Conservation (phyloP, 2,329 filamentous ascomycete species). For the Boeremia lycopersici region DNA sequence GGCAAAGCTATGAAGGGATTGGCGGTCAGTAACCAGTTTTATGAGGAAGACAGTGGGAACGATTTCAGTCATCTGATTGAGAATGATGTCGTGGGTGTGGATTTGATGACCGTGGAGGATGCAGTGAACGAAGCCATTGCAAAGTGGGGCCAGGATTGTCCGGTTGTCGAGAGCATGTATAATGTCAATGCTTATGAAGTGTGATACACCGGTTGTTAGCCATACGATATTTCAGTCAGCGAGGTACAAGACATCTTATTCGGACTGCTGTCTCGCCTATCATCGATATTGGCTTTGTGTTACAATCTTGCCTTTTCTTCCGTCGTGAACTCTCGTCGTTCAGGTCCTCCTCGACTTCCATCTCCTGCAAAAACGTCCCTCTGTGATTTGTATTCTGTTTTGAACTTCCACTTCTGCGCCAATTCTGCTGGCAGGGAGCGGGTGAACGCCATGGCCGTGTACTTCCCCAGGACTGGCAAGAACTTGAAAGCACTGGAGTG, state of each 20-base stretch:
- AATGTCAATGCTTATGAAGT: constrained; percentile 36
- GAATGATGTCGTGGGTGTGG: constrained; percentile 40
- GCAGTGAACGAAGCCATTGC: constrained; percentile 35
- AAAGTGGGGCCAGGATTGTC: constrained; percentile 28
- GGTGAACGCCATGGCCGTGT: neutral
- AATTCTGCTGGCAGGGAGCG: neutral
- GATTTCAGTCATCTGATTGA: constrained; percentile 35
- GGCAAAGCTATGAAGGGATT: constrained; percentile 40
- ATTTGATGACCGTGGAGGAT: constrained; percentile 32
- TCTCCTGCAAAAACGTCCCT: neutral
- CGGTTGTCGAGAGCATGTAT: constrained; percentile 37
- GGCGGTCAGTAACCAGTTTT: constrained; percentile 41
- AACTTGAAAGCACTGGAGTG: constrained; percentile 30
- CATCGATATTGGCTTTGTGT: too few species aligned
- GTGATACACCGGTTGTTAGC: neutral
- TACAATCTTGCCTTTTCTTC: neutral
- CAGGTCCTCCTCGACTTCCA: neutral
- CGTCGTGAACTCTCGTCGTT: neutral
- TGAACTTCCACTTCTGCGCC: neutral
- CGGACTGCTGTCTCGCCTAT: too few species aligned
- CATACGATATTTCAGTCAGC: neutral
- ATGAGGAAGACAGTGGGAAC: constrained; percentile 35
- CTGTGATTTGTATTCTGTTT: neutral
- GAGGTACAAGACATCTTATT: neutral
- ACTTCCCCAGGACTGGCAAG: constrained; percentile 25